Conservation (phyloP, 495 filamentous ascomycete genomes). For the Neurospora sp. region DNA sequence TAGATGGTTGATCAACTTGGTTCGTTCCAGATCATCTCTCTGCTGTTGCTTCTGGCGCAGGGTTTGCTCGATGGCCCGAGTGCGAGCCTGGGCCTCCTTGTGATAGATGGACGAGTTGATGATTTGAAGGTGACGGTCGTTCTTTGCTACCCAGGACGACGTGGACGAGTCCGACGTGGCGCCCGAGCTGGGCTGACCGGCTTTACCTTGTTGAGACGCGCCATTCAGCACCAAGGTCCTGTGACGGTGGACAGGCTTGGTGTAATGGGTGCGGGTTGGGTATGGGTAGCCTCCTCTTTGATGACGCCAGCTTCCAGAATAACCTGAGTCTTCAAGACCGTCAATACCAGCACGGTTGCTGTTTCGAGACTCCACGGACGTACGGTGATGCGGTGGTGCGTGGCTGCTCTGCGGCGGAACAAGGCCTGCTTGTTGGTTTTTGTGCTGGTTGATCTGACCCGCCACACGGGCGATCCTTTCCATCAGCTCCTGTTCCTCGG, state of each 20-base stretch:
- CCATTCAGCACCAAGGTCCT: constrained; percentile 64
- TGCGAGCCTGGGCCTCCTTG: constrained; percentile 57
- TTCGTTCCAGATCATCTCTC: constrained; percentile 56
- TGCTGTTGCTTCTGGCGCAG: constrained; percentile 48
- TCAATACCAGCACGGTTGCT: constrained; percentile 9
- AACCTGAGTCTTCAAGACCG: constrained; percentile 14
- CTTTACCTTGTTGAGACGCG: constrained; percentile 13
- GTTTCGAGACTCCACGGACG: constrained; percentile 3
- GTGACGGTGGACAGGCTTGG: constrained; percentile 50
- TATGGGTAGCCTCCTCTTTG: constrained; percentile 21
- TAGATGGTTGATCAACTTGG: constrained; percentile 40
- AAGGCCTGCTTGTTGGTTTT: constrained; percentile 45
- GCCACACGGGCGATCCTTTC: constrained; percentile 66
- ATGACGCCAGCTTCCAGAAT: constrained; percentile 19
- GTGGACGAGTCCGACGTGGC: constrained; percentile 29
- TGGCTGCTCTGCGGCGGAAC: constrained; percentile 5
- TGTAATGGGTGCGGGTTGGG: constrained; percentile 36
- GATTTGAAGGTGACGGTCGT: constrained; percentile 76
- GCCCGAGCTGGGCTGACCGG: constrained; percentile 18
- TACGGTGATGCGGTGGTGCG: constrained; percentile 13
- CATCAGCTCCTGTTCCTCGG: constrained; percentile 64
- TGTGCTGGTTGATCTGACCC: constrained; percentile 78
- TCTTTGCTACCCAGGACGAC: constrained; percentile 64
- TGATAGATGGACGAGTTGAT: constrained; percentile 82
- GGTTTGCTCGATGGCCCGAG: constrained; percentile 66